A percentile compares a stretch with the other conserved stretches of the same genome.
These are phyloP conservation scores for Cardamine occulta DNA, from an alignment of 345 rosid species.

Conservation along the genomic window DNA sequence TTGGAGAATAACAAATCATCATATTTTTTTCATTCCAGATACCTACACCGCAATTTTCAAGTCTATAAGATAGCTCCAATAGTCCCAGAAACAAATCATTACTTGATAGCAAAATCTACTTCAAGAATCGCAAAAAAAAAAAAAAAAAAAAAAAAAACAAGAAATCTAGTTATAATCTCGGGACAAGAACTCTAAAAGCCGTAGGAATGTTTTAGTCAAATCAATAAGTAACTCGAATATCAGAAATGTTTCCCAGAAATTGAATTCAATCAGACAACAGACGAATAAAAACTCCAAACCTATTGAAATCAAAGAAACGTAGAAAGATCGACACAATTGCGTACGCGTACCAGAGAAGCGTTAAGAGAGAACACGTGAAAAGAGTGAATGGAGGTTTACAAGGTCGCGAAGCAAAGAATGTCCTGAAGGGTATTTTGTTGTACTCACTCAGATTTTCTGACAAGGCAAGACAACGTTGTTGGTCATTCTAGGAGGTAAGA, in stretches of 20 bases:
- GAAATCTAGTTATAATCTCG: background rate
- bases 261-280: background rate
- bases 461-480: conserved; percentile 19
- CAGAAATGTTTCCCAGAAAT: background rate
- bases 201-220: background rate
- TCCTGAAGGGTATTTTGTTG: background rate
- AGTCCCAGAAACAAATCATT: background rate
- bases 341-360: conserved; percentile 16
- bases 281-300: background rate
- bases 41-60: conserved; percentile 18
- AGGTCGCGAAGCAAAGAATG: conserved; percentile 41
- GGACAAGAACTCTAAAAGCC: background rate
- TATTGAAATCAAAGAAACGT: conserved; percentile 17
- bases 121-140: background rate
- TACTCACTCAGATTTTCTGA: conserved; percentile 32
- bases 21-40: conserved; percentile 41
- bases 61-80: background rate
- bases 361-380: conserved; percentile 30
- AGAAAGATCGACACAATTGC: conserved; percentile 1
- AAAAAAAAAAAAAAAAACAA: background rate
- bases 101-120: conserved; percentile 1
- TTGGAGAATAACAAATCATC: conserved; percentile 59
- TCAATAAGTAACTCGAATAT: background rate
- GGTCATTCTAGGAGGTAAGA: background rate
- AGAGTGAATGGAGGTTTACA: conserved; percentile 23